phyloP scores from a whole-genome alignment of 2,329 filamentous ascomycete species.

The Coniochaeta pulveracea region DNA sequence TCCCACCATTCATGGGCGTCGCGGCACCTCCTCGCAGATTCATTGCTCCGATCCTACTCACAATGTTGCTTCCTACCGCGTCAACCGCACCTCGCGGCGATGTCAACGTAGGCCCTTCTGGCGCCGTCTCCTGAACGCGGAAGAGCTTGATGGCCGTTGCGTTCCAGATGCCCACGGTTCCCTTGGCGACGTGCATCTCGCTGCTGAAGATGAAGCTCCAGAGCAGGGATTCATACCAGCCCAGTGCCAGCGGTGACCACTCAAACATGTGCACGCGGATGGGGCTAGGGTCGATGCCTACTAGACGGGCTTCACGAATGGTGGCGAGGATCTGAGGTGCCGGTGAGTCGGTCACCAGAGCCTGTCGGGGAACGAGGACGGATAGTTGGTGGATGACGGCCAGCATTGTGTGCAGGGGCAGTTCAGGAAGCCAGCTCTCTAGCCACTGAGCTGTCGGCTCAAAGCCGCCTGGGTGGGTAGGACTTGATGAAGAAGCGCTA shows the following conservation, averaged over 20 bases:
- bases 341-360: slow-evolving; percentile 28
- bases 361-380: slow-evolving; percentile 42
- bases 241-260: slow-evolving; percentile 81
- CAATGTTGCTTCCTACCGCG: slow-evolving; percentile 82
- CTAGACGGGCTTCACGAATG: slow-evolving; percentile 51
- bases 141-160: slow-evolving; percentile 83
- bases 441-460: slow-evolving; percentile 78
- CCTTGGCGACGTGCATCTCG: slow-evolving; percentile 79
- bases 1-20: slow-evolving; percentile 1
- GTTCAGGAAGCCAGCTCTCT: slow-evolving; percentile 83
- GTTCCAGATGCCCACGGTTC: slow-evolving; percentile 89
- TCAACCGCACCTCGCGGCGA: slow-evolving; percentile 86
- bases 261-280: slow-evolving; percentile 82
- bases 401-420: slow-evolving; percentile 79
- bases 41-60: slow-evolving; percentile 73
- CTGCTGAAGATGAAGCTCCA: slow-evolving; percentile 89
- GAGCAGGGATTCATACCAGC: slow-evolving; percentile 90
- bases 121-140: slow-evolving; percentile 73
- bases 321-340: slow-evolving; percentile 35
- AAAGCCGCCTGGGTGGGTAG: slow-evolving; percentile 51
- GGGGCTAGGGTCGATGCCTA: slow-evolving; percentile 62
- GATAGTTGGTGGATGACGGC: slow-evolving; percentile 60
- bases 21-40: slow-evolving; percentile 51
- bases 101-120: slow-evolving; percentile 68
- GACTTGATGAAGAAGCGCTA: slow-evolving; percentile 47